Conservation (phyloP, 225 moss, liverwort and hornwort genomes). For the Neckera pumila region DNA sequence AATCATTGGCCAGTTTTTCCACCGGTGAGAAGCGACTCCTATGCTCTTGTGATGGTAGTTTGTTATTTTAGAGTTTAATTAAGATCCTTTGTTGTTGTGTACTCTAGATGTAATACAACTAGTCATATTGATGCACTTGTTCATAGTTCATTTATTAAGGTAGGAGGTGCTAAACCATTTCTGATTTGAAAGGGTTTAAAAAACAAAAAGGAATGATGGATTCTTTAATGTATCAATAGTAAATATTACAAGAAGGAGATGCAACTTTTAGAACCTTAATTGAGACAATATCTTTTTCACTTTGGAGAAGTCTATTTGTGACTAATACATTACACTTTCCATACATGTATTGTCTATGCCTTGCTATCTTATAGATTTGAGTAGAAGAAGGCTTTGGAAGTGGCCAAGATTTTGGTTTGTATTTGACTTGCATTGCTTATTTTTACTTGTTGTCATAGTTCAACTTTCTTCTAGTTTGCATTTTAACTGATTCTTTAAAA, state of each 20-base stretch:
- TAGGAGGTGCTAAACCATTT: too few species aligned
- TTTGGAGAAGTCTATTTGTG: fast-evolving
- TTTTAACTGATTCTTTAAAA: too few species aligned
- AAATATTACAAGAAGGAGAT: background rate
- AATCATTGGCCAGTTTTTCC: too few species aligned
- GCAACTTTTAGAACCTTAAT: too few species aligned
- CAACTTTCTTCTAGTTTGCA: background rate
- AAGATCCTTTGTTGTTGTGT: background rate
- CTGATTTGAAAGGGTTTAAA: background rate
- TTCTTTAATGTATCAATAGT: too few species aligned
- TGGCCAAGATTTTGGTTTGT: background rate
- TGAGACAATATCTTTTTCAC: background rate
- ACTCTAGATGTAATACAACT: background rate
- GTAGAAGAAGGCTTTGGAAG: background rate
- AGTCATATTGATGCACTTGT: too few species aligned
- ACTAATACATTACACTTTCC: background rate
- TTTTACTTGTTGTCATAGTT: too few species aligned
- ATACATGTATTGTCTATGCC: too few species aligned
- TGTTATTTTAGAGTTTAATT: background rate
- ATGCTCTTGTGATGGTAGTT: too few species aligned
- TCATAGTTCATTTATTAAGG: background rate
- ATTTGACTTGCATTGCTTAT: background rate
- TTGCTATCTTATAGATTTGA: background rate
- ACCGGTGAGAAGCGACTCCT: too few species aligned
- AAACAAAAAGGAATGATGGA: background rate